Conservation (phyloP, 2,329 filamentous ascomycete genomes). For the Lachnellula subtilissima region DNA sequence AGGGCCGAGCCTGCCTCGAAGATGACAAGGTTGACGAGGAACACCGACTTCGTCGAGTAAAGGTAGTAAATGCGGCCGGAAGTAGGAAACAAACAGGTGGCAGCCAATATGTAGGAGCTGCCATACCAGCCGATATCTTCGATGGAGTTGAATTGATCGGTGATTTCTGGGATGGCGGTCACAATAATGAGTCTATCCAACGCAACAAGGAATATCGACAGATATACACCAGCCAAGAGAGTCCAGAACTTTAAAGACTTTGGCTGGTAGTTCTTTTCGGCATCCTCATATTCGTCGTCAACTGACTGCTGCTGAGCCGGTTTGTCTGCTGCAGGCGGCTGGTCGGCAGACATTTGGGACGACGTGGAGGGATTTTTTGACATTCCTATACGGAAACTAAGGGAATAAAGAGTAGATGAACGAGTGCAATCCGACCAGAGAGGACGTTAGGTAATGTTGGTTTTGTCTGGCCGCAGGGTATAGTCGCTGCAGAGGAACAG, state of each 20-base stretch:
- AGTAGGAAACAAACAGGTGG: conserved; percentile 23
- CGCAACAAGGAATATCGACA: conserved; percentile 2
- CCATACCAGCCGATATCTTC: conserved; percentile 42
- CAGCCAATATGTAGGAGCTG: conserved; percentile 33
- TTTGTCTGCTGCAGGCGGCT: neutral
- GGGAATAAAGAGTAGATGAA: too few species aligned
- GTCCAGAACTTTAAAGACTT: conserved; percentile 23
- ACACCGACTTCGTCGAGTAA: conserved; percentile 22
- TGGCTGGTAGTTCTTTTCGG: conserved; percentile 18
- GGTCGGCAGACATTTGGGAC: too few species aligned
- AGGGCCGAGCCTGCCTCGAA: conserved; percentile 24
- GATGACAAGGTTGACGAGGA: conserved; percentile 15
- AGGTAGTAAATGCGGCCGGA: conserved; percentile 25
- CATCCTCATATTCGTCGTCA: conserved; percentile 11
- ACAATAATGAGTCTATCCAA: conserved; percentile 22
- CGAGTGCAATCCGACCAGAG: too few species aligned
- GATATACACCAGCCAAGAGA: conserved; percentile 21
- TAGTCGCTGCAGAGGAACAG: too few species aligned
- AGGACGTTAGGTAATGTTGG: too few species aligned
- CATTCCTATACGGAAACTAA: too few species aligned
- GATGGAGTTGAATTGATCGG: conserved; percentile 33
- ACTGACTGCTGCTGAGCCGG: neutral
- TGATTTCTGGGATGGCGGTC: conserved; percentile 34
- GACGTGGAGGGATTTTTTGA: too few species aligned
- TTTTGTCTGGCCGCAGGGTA: too few species aligned